A percentile compares a stretch with the other conserved stretches of the same genome.
phyloP scores from a whole-genome alignment of 345 rosid species.

The Garcia nutans region DNA sequence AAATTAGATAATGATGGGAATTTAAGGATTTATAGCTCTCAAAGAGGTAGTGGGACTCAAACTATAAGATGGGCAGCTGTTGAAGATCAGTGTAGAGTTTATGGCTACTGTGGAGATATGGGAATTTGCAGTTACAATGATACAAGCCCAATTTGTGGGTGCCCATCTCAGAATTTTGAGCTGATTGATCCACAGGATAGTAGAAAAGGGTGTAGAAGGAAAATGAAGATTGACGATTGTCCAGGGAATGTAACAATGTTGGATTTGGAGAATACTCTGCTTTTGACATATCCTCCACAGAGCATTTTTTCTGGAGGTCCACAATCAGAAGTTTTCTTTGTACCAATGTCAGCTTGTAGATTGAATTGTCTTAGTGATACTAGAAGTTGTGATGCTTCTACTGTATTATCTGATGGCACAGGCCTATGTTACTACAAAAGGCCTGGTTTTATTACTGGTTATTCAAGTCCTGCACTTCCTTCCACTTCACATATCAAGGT shows the following conservation, averaged over 20 bases:
- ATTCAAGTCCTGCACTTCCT: conserved; percentile 49
- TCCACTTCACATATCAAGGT: conserved; percentile 64
- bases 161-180: conserved; percentile 67
- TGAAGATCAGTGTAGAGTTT: conserved; percentile 59
- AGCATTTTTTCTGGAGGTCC: background rate
- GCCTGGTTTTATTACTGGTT: conserved; percentile 48
- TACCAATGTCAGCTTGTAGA: conserved; percentile 51
- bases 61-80: conserved; percentile 55
- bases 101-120: conserved; percentile 60
- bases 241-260: conserved; percentile 52
- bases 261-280: conserved; percentile 43
- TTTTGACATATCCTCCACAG: conserved; percentile 46
- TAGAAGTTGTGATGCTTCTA: conserved; percentile 49
- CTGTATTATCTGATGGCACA: conserved; percentile 57
- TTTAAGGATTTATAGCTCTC: conserved; percentile 52
- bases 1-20: conserved; percentile 64
- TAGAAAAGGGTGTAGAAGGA: conserved; percentile 61
- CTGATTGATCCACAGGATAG: conserved; percentile 42
- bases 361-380: conserved; percentile 42
- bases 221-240: conserved; percentile 49
- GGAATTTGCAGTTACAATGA: conserved; percentile 61
- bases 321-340: conserved; percentile 31
- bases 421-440: conserved; percentile 50
- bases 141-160: conserved; percentile 45
- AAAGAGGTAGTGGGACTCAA: conserved; percentile 27